Conservation (phyloP, 495 filamentous ascomycete species). For the Aspergillus haitiensis region DNA sequence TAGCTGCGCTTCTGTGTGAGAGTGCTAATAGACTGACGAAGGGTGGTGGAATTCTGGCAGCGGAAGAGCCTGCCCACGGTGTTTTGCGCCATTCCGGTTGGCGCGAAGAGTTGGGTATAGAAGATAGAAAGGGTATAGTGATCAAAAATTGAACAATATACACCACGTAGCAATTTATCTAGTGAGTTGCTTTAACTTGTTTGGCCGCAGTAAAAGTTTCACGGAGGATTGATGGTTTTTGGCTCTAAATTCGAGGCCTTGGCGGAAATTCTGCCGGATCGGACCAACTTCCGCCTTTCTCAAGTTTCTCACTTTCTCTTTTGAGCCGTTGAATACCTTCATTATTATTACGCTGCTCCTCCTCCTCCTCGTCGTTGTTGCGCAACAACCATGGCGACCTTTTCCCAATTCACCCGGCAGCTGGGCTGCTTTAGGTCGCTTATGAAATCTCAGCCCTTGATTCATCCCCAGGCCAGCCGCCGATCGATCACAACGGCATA, state of each 20-base stretch:
- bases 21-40: conserved; percentile 36
- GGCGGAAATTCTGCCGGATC: conserved; percentile 47
- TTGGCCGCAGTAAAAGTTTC: conserved; percentile 27
- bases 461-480: conserved; percentile 42
- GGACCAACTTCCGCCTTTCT: conserved; percentile 32
- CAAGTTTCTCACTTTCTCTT: conserved; percentile 18
- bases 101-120: background rate
- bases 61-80: conserved; percentile 43
- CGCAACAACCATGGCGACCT: conserved; percentile 54
- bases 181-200: background rate
- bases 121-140: background rate
- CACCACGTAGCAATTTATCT: background rate
- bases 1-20: conserved; percentile 38
- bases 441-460: conserved; percentile 42
- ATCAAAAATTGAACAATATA: background rate
- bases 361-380: background rate
- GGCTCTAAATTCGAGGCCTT: conserved; percentile 34
- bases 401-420: conserved; percentile 59
- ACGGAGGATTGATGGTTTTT: conserved; percentile 19
- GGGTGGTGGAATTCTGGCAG: conserved; percentile 30
- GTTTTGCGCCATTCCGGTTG: conserved; percentile 39
- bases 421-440: conserved; percentile 66
- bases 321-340: conserved; percentile 13
- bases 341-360: background rate
- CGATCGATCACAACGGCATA: conserved; percentile 45